Evolutionary conservation across 352 stramenopile genomes (phyloP), one percentile per base, ranked within the genome.

Genomic region (Globisporangium uncinulatum): DNA sequence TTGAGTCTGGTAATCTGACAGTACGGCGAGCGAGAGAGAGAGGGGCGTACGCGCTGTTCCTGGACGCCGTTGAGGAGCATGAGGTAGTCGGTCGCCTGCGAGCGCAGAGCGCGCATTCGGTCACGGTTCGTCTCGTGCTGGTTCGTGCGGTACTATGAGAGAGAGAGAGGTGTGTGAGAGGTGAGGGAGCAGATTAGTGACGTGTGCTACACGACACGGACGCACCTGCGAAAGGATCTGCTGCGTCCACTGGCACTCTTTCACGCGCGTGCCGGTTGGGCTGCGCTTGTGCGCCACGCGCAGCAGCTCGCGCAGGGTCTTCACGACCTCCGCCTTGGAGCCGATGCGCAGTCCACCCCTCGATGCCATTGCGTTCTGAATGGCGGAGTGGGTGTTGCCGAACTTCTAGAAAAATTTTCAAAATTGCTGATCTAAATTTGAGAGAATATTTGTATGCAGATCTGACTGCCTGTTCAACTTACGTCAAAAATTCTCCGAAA

Each of bases 251-350:
- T 76, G 71, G 68, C 81, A 89, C 21, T 84, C 58, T 6, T 70
- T 69, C 19, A 83, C 49, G 29, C 59, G 74, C 20, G 73, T 62
- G 42, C 79, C 62, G 15, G 17, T 47, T n/a, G 76, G 71, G 31
- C 79, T 83, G 55, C 79, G 81, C 39, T 74, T 62, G 54, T 81
- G 79, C 37, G 82, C 65, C 32, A 92, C 67, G 29, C 80, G 81
- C 63, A 94, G 66, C 58, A 94, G 64, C 50, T 74, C 67, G 51
- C 84, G 84, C 60, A 94, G 62, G 59, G 75, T 88, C 69, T 87
- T 91, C 49, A 94, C 57, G 59, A 88, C 81, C 24, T 92, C 81
- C 17, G 70, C 43, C 79, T 94, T 94, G 55, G 84, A 88, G 62
- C 84, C 84, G 59, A 94, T 85, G 55, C 82, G 83, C 61, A 87